Conservation (phyloP, 768 basidiomycete genomes). For the Tulasnella sp. region DNA sequence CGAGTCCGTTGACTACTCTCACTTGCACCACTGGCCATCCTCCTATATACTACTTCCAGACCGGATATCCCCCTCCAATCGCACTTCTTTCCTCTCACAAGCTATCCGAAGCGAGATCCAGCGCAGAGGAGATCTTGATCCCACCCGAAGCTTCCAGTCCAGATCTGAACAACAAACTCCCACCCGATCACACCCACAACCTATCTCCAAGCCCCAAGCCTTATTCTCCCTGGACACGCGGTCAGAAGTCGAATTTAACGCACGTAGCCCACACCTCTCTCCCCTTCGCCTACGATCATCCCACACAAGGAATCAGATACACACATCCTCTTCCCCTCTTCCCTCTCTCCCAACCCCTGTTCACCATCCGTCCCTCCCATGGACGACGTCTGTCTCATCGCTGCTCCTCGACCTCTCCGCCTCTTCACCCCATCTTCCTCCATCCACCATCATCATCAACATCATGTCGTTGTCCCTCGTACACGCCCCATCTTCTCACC, state of each 20-base stretch:
- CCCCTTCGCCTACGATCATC: neutral
- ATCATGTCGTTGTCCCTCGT: neutral
- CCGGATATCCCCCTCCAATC: too few species aligned
- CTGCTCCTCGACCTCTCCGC: constrained; percentile 11
- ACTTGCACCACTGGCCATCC: too few species aligned
- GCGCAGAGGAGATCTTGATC: too few species aligned
- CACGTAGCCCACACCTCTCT: neutral
- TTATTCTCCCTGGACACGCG: neutral
- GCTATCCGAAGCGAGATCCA: too few species aligned
- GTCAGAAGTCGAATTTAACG: too few species aligned
- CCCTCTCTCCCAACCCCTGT: neutral
- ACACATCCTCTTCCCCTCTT: neutral
- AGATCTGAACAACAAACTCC: too few species aligned
- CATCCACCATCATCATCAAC: neutral
- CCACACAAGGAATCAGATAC: neutral
- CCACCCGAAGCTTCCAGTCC: too few species aligned
- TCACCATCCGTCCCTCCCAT: constrained; percentile 2
- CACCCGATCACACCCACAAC: neutral
- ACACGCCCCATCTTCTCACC: constrained; percentile 10
- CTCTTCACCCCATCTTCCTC: constrained; percentile 1
- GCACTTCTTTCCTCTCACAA: too few species aligned
- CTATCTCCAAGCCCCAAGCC: neutral
- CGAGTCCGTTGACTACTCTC: too few species aligned
- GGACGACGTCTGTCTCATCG: constrained; percentile 11
- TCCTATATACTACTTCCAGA: too few species aligned